Evolutionary conservation across 805 yeast genomes (phyloP), one percentile per base, ranked within the genome.

Genomic region (Pichia paraexigua): DNA sequence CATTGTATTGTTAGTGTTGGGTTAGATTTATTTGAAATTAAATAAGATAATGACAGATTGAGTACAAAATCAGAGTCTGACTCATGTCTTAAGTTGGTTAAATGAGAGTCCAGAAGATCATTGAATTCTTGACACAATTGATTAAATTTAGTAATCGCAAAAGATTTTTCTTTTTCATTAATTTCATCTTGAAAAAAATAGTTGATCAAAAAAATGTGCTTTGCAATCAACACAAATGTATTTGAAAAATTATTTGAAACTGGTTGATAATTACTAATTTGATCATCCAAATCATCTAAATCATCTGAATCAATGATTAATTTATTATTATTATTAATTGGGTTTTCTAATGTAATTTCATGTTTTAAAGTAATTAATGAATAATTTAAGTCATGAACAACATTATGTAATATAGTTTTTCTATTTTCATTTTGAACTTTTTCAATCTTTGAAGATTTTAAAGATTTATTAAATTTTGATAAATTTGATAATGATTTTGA

Each of bases 21-120:
- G 1, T 58, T 24, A 2, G 41, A 17, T 28, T 52, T 40, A 6
- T 57, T 57, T 9, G 61, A 39, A 3, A 67, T 54, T 15, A 61
- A 50, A 43, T 59, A 60, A 13, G 71, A 58, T 3, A 57, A 51
- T 17, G 62, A 43, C 4, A 68, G 39, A 47, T 62, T 60, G 12
- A 64, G 24, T 2, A 60, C 52, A 43, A 56, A 59, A 21, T 68
- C 71, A 40, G 58, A 56, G 46, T 67, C 70, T 21, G 62, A 57
- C 44, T 68, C 71, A 10, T 56, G 58, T 13, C 56, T 42, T 13
- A 65, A 41, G 10, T 48, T 41, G 3, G 51, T 22, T 3, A 67
- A 49, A 51, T 63, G 58, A 15, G 30, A 25, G 18, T 59, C 55
- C 2, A 67, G 50, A 3, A 57, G 57, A 10, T 48, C 24, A 6